A percentile compares a stretch with the other conserved stretches of the same genome.
These are phyloP conservation scores for Linderniella brevidens DNA, from an alignment of 257 asterid species.

Conservation along the genomic window DNA sequence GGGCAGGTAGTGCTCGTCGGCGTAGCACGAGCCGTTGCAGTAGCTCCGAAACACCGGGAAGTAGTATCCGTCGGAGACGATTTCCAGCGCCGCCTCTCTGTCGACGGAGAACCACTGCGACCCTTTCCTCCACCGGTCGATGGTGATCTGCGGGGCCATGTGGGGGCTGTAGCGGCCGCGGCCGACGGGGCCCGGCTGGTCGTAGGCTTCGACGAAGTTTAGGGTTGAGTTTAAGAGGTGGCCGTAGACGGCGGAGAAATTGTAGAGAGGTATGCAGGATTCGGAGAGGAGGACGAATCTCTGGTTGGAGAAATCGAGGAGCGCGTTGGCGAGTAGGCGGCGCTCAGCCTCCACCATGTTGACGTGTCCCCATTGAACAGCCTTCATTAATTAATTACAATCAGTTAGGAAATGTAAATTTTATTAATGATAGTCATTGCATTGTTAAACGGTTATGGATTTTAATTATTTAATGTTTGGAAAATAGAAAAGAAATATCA, in stretches of 20 bases:
- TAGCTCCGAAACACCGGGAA: constrained; percentile 14
- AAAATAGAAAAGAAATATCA: too few relatives aligned
- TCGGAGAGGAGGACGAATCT: constrained; percentile 25
- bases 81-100: constrained; percentile 19
- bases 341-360: constrained; percentile 26
- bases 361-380: constrained; percentile 23
- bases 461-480: too few relatives aligned
- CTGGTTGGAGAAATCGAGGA: constrained; percentile 21
- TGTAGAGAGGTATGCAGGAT: constrained; percentile 27
- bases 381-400: constrained; percentile 10
- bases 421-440: too few relatives aligned
- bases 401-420: too few relatives aligned
- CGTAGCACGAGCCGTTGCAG: constrained; percentile 26
- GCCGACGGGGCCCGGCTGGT: constrained; percentile 19
- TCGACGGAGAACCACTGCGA: constrained; percentile 28
- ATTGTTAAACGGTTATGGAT: too few relatives aligned
- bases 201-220: constrained; percentile 18
- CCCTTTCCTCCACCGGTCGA: constrained; percentile 25
- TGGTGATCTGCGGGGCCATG: constrained; percentile 22
- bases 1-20: constrained; percentile 58
- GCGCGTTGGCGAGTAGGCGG: constrained; percentile 23
- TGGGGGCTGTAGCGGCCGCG: constrained; percentile 25
- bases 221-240: constrained; percentile 13
- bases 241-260: constrained; percentile 15
- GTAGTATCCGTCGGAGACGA: constrained; percentile 21